Evolutionary conservation across 805 yeast genomes (phyloP), one percentile per base, ranked within the genome.

Genomic region (Candida caryicola): DNA sequence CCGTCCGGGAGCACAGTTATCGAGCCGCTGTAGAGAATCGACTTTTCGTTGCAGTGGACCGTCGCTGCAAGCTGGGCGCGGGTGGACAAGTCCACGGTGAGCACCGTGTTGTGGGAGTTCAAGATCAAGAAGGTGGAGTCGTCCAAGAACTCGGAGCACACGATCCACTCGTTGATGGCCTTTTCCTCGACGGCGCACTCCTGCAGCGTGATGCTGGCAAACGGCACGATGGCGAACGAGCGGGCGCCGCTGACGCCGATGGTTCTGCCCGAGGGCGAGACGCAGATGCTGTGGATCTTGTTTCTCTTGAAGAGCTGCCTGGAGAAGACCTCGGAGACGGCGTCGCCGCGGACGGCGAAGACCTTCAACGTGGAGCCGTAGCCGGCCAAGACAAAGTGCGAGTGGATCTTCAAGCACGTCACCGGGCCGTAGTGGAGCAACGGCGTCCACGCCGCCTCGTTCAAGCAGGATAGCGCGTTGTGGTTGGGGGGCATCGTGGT

Each of bases 21-120:
- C 2, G 86, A 72, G 0, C 98, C 99, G 4, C 96, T 86, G 56
- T 93, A 93, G 25, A 93, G 67, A 32, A 91, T 83, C 1, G 95
- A 85, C 47, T 84, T 81, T 60, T 87, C 95, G 14, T 74, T 73
- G 51, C 81, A 77, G 17, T 76, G 60, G 13, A 59, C 51, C 9
- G 63, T 63, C 2, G 56, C 59, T 1, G 50, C 23, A 1, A 76
- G 49, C 3, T 31, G 38, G 21, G 53, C 50, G 1, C 40, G 44
- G 8, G 43, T 29, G 9, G 64, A 13, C 32, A 78, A 31, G 15
- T 51, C 52, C 1, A 65, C 46, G 26, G 52, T 49, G 31, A 64
- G 62, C 1, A 87, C 74, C 23, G 73, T 70, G 52, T 91, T 90
- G 56, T 90, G 96, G 3, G 96, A 87, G 0, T 90, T 86, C 37